Evolutionary conservation across 2,329 filamentous ascomycete species (phyloP).

Genomic region (Penicillium sp.): DNA sequence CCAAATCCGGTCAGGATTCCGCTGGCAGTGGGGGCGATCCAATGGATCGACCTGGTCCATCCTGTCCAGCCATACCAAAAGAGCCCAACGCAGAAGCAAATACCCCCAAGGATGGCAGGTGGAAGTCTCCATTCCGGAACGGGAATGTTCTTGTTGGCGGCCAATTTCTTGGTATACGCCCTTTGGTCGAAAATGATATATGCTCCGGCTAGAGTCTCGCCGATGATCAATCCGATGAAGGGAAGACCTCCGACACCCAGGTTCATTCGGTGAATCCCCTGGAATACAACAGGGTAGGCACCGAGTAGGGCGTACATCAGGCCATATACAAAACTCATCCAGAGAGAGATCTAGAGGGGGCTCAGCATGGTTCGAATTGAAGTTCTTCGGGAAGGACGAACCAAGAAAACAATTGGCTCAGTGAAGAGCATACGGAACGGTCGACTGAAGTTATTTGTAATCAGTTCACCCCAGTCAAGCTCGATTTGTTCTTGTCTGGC

Average conservation of each 20-base stretch:
- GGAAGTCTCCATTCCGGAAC: constrained; percentile 36
- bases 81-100: constrained; percentile 34
- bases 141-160: constrained; percentile 29
- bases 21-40: constrained; percentile 35
- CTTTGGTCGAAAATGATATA: constrained; percentile 28
- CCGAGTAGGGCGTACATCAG: constrained; percentile 31
- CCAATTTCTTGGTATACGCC: constrained; percentile 31
- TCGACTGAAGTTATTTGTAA: constrained; percentile 49
- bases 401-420: constrained; percentile 40
- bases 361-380: not conserved
- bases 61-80: constrained; percentile 41
- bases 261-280: constrained; percentile 31
- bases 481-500: constrained; percentile 54
- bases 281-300: constrained; percentile 31
- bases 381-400: constrained; percentile 4
- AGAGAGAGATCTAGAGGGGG: constrained; percentile 22
- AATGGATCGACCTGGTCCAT: constrained; percentile 32
- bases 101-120: constrained; percentile 31
- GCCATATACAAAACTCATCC: constrained; percentile 36
- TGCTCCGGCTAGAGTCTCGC: constrained; percentile 27
- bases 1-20: constrained; percentile 35
- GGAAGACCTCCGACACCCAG: constrained; percentile 31
- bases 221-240: constrained; percentile 31
- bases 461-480: constrained; percentile 48
- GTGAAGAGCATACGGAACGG: constrained; percentile 41